Evolutionary conservation across 176 grass and related monocot genomes (phyloP).

Genomic region (Aegilops speltoides): DNA sequence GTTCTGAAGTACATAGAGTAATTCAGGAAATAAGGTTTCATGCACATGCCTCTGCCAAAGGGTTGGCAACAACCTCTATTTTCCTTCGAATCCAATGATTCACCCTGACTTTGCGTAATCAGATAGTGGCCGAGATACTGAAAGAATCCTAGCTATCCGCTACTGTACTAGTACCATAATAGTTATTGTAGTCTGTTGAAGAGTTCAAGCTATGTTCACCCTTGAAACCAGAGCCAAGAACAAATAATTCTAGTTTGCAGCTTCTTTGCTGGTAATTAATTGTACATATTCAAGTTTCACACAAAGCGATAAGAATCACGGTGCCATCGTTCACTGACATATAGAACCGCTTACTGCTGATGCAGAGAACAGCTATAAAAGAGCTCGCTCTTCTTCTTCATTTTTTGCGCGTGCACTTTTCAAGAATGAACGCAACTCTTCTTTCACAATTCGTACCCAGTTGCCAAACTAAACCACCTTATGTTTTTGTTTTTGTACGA

Average conservation of each 20-base stretch:
- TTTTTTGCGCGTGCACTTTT: too few species aligned
- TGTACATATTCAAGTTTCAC: neutral
- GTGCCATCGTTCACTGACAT: neutral
- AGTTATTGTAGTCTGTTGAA: neutral
- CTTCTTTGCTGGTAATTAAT: neutral
- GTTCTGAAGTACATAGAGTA: constrained; percentile 22
- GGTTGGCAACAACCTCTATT: neutral
- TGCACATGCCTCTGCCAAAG: constrained; percentile 17
- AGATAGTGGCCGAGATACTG: neutral
- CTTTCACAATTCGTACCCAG: neutral
- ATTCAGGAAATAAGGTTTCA: constrained; percentile 9
- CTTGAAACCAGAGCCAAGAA: neutral
- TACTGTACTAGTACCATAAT: neutral
- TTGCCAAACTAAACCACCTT: neutral
- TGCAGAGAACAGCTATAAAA: too few species aligned
- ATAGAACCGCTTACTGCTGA: too few species aligned
- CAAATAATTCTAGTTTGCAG: neutral
- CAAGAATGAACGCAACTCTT: neutral
- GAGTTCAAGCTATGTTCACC: neutral
- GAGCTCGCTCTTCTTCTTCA: neutral
- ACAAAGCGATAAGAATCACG: neutral
- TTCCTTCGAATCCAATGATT: neutral
- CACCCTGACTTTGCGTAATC: too few species aligned
- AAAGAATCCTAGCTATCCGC: neutral
- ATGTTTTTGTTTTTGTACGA: neutral